A percentile compares a stretch with the other conserved stretches of the same genome.
Conservation (phyloP, 352 stramenopile genomes). For the Globisporangium cystogenes region DNA sequence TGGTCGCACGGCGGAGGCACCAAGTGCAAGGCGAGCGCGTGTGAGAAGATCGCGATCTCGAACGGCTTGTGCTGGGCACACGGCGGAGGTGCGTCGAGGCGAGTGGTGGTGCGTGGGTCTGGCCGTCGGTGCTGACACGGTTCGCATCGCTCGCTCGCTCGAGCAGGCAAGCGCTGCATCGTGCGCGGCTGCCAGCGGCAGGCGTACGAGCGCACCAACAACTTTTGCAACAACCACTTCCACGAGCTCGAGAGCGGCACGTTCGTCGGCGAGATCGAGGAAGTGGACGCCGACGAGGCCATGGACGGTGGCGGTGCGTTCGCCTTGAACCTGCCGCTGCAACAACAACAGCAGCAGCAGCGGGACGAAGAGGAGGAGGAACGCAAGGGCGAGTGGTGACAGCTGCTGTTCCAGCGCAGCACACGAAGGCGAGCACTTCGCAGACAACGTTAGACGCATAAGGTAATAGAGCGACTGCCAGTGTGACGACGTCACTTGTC, state of each 20-base stretch:
- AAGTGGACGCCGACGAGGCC: background rate
- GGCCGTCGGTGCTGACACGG: background rate
- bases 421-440: background rate
- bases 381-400: background rate
- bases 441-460: background rate
- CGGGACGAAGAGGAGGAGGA: conserved; percentile 1
- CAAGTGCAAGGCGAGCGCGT: conserved; percentile 65
- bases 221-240: conserved; percentile 51
- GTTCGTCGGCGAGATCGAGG: conserved; percentile 6
- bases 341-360: background rate
- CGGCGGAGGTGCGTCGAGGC: conserved; percentile 30
- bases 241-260: conserved; percentile 14
- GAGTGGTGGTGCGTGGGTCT: background rate
- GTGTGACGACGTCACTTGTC: too few relatives aligned
- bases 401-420: too few relatives aligned
- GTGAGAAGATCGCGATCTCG: conserved; percentile 76
- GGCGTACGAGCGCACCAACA: conserved; percentile 56
- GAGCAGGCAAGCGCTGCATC: conserved; percentile 39
- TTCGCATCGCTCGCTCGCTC: background rate
- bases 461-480: background rate
- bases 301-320: background rate
- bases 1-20: conserved; percentile 84
- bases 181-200: conserved; percentile 26
- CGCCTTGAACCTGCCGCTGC: background rate
- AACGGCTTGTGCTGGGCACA: conserved; percentile 76